A percentile compares a stretch with the other conserved stretches of the same genome.
phyloP scores from a whole-genome alignment of 1,284 basidiomycete genomes.

The Sutorius eximius region DNA sequence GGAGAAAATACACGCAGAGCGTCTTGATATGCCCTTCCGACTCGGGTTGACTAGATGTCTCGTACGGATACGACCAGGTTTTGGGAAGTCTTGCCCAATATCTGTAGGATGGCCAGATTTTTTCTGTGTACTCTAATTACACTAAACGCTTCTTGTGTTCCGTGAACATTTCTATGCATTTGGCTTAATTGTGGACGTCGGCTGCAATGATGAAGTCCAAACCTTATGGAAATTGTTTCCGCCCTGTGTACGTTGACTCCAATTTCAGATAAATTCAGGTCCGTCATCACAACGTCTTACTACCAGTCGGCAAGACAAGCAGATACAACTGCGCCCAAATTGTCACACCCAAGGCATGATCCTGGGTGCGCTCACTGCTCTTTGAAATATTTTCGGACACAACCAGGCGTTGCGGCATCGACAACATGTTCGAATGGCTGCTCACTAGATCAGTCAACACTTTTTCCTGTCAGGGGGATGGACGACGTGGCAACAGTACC shows the following conservation, averaged over 20 bases:
- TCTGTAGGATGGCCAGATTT: neutral
- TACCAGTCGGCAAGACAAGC: neutral
- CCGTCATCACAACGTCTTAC: conserved; percentile 3
- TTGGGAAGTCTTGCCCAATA: neutral
- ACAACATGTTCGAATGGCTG: neutral
- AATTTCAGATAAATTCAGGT: conserved; percentile 32
- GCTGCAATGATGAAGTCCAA: conserved; percentile 18
- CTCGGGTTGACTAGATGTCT: neutral
- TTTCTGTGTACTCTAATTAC: conserved; percentile 19
- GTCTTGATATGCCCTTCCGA: neutral
- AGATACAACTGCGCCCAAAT: neutral
- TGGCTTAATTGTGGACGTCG: conserved; percentile 28
- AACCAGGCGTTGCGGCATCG: neutral
- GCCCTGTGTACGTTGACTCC: conserved; percentile 18
- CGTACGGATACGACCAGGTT: neutral
- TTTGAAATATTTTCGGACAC: neutral
- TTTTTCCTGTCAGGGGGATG: neutral
- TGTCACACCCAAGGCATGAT: neutral
- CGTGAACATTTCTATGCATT: conserved; percentile 22
- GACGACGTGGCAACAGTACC: neutral
- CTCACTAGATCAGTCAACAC: neutral
- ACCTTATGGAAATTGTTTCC: conserved; percentile 11
- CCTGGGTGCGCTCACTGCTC: conserved; percentile 1
- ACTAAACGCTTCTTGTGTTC: conserved; percentile 9
- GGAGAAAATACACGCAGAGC: conserved; percentile 5